These are phyloP conservation scores for Peronospora belbahrii DNA, from an alignment of 352 stramenopile species.

Conservation along the genomic window DNA sequence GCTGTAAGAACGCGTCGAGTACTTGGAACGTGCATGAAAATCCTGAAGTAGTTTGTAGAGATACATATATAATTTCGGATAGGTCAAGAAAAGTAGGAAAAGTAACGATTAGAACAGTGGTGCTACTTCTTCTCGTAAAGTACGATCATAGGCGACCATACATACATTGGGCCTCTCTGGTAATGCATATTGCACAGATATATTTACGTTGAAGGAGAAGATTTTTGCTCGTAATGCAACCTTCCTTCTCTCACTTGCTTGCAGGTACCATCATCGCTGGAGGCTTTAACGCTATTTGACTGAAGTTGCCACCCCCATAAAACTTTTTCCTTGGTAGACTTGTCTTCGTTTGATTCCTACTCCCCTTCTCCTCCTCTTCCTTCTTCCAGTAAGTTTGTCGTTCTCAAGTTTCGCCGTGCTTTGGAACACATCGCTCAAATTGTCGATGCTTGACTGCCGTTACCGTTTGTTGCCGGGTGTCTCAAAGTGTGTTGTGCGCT, in stretches of 20 bases:
- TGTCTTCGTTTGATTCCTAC: conserved; percentile 2
- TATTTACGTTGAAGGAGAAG: neutral
- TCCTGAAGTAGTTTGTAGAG: too few relatives aligned
- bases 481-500: neutral
- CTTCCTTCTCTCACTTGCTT: neutral
- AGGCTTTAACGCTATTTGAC: neutral
- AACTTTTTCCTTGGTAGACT: conserved; percentile 1
- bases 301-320: neutral
- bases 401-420: neutral
- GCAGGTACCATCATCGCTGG: neutral
- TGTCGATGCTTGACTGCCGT: too few relatives aligned
- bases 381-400: neutral
- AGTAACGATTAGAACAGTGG: too few relatives aligned
- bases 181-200: conserved; percentile 1
- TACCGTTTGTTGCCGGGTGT: neutral
- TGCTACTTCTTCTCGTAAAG: too few relatives aligned
- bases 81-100: too few relatives aligned
- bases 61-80: too few relatives aligned
- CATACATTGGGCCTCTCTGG: too few relatives aligned
- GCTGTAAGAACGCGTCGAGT: conserved; percentile 28
- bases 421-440: neutral
- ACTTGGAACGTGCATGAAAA: conserved; percentile 28
- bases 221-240: conserved; percentile 5
- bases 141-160: too few relatives aligned
- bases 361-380: too few relatives aligned